Base-by-base conservation (phyloP, 2,329 filamentous ascomycete genomes). In the Talaromyces verruculosus region DNA sequence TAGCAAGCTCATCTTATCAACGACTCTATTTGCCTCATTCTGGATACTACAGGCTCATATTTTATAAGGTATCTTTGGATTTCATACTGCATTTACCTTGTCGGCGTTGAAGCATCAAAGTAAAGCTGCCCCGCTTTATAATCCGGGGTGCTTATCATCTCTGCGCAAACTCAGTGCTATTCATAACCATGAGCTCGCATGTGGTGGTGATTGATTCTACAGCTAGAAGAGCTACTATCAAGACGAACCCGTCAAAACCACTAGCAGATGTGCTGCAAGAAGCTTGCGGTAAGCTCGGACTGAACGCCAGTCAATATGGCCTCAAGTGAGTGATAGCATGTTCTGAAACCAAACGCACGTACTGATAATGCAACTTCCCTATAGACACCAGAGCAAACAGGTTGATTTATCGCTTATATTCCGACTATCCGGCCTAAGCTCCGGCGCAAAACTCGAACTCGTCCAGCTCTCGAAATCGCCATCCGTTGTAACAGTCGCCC, bases 401-500 rank as follows among this genome's bases (percentile, higher is more conserved):
- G 83, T 99, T 66, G 93, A 97, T 73, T 85, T 99, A 8, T 94
- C 93, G 6, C 85, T 92, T 65, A 90, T 91, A 49, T 92, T 93
- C 76, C 89, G 94, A 58, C 87, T 94, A 33, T 90, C 93, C 5
- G 92, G 93, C 60, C 88, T 99, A 5, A 84, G 86, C 13, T 87
- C 91, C 43, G 95, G 95, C 68, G 94, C 95, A 67, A 96, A 96
- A 75, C 87, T 99, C 66, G 93, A 98, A 75, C 90, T 99, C 60
- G 90, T 97, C 25, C 89, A 92, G 74, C 89, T 90, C 67, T 95
- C 93, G 55, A 91, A 91, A 65, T 95, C 93, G 0, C 90, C 93
- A 0, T 89, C 92, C 1, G 90, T 90, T 58, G 90, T 99, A 65
- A 93, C 90, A 47, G 90, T 99, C 49, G 94, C 92, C n/a, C 82